Evolutionary conservation across 2,329 filamentous ascomycete species (phyloP), one percentile per base, ranked within the genome.

Genomic region (Rhynchosporium graminicola): DNA sequence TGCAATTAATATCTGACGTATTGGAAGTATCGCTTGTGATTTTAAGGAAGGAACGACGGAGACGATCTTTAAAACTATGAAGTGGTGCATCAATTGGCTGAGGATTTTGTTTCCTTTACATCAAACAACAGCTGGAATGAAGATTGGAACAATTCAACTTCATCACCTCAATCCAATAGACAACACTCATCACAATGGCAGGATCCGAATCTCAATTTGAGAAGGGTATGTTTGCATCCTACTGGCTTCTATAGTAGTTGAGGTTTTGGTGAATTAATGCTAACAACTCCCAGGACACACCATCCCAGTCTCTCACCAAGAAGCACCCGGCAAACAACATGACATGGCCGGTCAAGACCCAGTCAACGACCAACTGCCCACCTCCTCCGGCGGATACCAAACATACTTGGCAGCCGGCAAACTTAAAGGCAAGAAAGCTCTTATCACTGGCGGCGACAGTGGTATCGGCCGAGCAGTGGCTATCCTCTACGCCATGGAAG

Each of bases 361-460:
- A 1, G 78, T 83, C 50, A 85, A 83, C 61, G 85, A 88, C 60
- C 79, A 88, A 63, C 76, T 93, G 2, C 90, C 90, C 0, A 87
- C 85, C 4, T 81, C 83, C 20, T 84, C 89, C 63, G 87, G 88
- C 43, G 85, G 85, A 12, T 87, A 84, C 69, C 84, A 89, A 70
- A 82, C 82, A 54, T 94, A 95, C 78, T 86, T 87, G 72, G 84
- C 89, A 3, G 88, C 90, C 0, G 87, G 86, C 55, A 96, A 95
- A 77, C 83, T 95, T 6, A 76, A 84, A 70, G 90, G 86, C 65
- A 90, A 88, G 76, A 89, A 85, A 63, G 90, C 90, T 7, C 76
- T 95, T 62, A 94, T 95, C 70, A 94, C 91, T 0, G 90, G 90
- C 15, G 91, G 91, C 3, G 90, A 94, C 75, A 88, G 84, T 6